Percentiles rank a stretch among this genome's conserved stretches.
Evolutionary conservation across 768 basidiomycete genomes (phyloP).

Genomic region (Suillus weaverae): DNA sequence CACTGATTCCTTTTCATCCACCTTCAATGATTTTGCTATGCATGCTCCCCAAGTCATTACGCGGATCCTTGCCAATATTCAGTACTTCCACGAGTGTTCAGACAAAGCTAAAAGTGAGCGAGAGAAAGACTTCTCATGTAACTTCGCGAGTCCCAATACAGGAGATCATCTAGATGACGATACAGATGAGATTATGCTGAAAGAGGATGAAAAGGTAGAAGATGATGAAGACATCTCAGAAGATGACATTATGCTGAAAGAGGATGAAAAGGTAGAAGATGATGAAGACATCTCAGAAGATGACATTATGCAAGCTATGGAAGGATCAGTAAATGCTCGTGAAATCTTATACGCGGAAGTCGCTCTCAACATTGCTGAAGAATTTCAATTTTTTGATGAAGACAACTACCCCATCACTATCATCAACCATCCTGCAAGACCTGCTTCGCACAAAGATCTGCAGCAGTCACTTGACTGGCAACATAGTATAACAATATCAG

Average conservation of each 20-base stretch:
- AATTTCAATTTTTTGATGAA: neutral
- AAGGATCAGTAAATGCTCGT: neutral
- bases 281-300: accelerated
- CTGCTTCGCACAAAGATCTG: no score
- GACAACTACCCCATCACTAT: neutral
- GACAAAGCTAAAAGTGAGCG: neutral
- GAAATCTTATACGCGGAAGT: neutral
- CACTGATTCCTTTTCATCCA: no score
- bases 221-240: accelerated
- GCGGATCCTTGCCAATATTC: no score
- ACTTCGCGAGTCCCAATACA: neutral
- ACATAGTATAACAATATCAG: no score
- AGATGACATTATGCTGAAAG: neutral
- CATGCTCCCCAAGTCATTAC: no score
- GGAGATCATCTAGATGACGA: neutral
- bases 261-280: neutral
- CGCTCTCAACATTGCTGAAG: neutral
- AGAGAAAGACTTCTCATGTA: neutral
- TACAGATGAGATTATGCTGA: neutral
- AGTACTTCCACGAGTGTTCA: no score
- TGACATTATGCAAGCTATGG: neutral
- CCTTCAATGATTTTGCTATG: no score
- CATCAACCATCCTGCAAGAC: no score
- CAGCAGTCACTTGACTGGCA: neutral
- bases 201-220: no score